Conservation (phyloP, 1,284 basidiomycete species). For the Salmacisia buchloeana region DNA sequence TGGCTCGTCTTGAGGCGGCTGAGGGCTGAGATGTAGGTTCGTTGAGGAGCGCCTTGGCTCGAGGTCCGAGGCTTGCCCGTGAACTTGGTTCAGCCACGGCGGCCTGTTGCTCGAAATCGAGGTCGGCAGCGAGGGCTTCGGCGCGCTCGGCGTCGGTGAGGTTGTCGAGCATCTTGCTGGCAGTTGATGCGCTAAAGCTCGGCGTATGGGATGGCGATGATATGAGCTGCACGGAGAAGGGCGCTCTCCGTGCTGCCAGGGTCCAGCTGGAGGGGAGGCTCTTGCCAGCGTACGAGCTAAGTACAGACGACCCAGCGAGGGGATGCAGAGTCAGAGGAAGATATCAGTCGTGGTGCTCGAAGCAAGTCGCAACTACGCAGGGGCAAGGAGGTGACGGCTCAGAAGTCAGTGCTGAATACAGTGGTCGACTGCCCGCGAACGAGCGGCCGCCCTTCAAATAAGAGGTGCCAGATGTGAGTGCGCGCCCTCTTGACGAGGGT, state of each 20-base stretch:
- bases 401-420: constrained; percentile 7
- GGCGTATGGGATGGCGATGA: too few relatives aligned
- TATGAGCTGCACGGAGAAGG: too few relatives aligned
- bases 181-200: background rate
- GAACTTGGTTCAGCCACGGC: background rate
- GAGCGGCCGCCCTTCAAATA: constrained; percentile 5
- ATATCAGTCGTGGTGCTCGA: background rate
- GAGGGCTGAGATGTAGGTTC: too few relatives aligned
- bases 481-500: constrained; percentile 6
- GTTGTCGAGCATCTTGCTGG: background rate
- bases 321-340: too few relatives aligned
- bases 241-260: too few relatives aligned
- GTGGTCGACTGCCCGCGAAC: background rate
- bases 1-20: too few relatives aligned
- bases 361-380: background rate
- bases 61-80: too few relatives aligned
- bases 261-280: background rate
- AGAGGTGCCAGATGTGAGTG: constrained; percentile 8
- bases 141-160: background rate
- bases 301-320: too few relatives aligned
- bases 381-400: background rate
- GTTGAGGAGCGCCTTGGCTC: too few relatives aligned
- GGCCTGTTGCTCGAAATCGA: background rate
- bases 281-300: background rate
- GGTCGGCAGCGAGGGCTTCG: background rate